phyloP scores from a whole-genome alignment of 768 basidiomycete species.

The Aureoboletus auriporus region DNA sequence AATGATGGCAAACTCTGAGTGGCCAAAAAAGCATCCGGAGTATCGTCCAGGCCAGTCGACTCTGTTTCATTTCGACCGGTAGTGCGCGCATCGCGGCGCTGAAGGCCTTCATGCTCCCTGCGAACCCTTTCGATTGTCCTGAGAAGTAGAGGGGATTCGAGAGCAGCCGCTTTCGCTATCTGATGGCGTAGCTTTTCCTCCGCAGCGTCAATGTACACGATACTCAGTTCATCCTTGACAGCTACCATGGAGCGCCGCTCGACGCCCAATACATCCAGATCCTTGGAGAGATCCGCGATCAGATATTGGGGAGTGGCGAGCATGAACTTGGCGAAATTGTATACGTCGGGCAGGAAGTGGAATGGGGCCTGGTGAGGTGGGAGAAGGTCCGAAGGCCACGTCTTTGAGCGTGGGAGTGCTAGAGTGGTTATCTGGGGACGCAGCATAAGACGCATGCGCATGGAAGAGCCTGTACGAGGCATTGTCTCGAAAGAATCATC shows the following conservation, averaged over 20 bases:
- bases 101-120: slow-evolving; percentile 54
- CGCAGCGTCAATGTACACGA: slow-evolving; percentile 78
- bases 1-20: slow-evolving; percentile 28
- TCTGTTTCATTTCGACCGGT: slow-evolving; percentile 17
- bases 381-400: slow-evolving; percentile 92
- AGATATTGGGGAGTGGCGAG: slow-evolving; percentile 88
- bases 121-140: slow-evolving; percentile 59
- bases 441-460: slow-evolving; percentile 88
- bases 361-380: slow-evolving; percentile 93
- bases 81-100: slow-evolving; percentile 32
- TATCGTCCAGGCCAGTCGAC: slow-evolving; percentile 29
- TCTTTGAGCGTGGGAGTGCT: slow-evolving; percentile 84
- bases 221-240: slow-evolving; percentile 71
- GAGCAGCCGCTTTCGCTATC: slow-evolving; percentile 70
- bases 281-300: slow-evolving; percentile 63
- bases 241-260: slow-evolving; percentile 67
- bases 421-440: slow-evolving; percentile 93
- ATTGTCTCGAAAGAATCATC: slow-evolving; percentile 34
- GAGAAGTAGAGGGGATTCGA: slow-evolving; percentile 66
- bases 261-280: slow-evolving; percentile 65
- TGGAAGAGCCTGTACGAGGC: slow-evolving; percentile 51
- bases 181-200: slow-evolving; percentile 73
- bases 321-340: slow-evolving; percentile 90
- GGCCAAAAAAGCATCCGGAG: slow-evolving; percentile 58
- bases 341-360: slow-evolving; percentile 92